Evolutionary conservation across 345 rosid species (phyloP).

Genomic region (Salix suchowensis): DNA sequence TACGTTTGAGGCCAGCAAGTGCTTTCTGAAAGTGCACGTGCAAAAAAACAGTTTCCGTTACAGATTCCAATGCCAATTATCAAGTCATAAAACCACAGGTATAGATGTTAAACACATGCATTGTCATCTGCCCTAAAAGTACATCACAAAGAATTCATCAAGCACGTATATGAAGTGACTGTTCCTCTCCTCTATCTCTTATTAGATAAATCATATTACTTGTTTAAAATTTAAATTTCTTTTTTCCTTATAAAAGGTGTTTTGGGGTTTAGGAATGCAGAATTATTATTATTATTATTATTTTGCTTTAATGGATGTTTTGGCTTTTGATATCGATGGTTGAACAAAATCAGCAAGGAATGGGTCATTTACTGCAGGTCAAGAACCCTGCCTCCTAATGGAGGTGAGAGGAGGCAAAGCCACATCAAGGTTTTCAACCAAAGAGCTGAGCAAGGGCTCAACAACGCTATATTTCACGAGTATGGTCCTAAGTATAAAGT

Average conservation of each 20-base stretch:
- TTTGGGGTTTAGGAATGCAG: no score
- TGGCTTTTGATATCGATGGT: not conserved
- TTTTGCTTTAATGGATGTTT: not conserved
- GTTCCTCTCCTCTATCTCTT: not conserved
- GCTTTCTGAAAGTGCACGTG: constrained; percentile 66
- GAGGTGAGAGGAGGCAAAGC: not conserved
- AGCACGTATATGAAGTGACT: not conserved
- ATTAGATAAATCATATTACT: not conserved
- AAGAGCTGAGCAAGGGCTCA: not conserved
- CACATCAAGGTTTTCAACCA: not conserved
- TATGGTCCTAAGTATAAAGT: not conserved
- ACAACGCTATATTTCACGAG: not conserved
- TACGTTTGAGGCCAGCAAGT: constrained; percentile 82
- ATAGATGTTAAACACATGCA: not conserved
- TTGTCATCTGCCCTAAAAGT: not conserved
- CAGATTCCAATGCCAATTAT: not conserved
- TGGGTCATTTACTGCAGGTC: not conserved
- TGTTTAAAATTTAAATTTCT: no score
- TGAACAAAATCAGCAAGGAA: not conserved
- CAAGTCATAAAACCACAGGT: constrained; percentile 1
- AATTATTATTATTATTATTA: no score
- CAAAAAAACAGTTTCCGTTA: not conserved
- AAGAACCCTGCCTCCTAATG: not conserved
- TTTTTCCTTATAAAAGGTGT: not conserved
- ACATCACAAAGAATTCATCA: not conserved